A percentile compares a stretch with the other conserved stretches of the same genome.
Conservation (phyloP, 768 basidiomycete species). For the Terana coerulea region DNA sequence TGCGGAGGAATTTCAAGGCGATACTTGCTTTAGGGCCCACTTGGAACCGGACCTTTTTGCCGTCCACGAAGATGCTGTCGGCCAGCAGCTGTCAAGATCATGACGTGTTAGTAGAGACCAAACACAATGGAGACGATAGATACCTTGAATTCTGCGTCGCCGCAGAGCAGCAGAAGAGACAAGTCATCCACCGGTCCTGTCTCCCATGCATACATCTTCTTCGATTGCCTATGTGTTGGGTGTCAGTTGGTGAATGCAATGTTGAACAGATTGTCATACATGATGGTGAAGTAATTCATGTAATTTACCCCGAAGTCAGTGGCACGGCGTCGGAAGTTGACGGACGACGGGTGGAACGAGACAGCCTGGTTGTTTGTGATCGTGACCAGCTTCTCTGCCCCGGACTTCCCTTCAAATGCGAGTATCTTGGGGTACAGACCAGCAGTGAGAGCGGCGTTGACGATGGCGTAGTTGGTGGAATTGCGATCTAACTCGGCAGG, state of each 20-base stretch:
- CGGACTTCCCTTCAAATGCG: constrained; percentile 42
- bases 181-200: constrained; percentile 85
- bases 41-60: constrained; percentile 78
- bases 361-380: constrained; percentile 77
- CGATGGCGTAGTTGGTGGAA: constrained; percentile 55
- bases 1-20: constrained; percentile 78
- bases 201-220: constrained; percentile 92
- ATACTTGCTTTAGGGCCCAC: constrained; percentile 67
- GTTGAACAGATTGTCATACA: constrained; percentile 41
- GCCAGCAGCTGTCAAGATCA: constrained; percentile 54
- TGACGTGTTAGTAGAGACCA: not conserved
- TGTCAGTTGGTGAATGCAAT: constrained; percentile 8
- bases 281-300: constrained; percentile 83
- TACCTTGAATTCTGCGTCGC: constrained; percentile 88
- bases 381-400: constrained; percentile 62
- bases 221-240: constrained; percentile 71
- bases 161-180: constrained; percentile 78
- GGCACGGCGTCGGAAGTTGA: constrained; percentile 74
- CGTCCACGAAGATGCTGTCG: constrained; percentile 70
- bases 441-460: constrained; percentile 80
- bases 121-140: not conserved
- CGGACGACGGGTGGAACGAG: constrained; percentile 85
- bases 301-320: constrained; percentile 72
- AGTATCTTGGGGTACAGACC: constrained; percentile 92
- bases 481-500: constrained; percentile 72